Base-by-base conservation (phyloP, 2,329 filamentous ascomycete genomes). In the Pleomassaria siparia region DNA sequence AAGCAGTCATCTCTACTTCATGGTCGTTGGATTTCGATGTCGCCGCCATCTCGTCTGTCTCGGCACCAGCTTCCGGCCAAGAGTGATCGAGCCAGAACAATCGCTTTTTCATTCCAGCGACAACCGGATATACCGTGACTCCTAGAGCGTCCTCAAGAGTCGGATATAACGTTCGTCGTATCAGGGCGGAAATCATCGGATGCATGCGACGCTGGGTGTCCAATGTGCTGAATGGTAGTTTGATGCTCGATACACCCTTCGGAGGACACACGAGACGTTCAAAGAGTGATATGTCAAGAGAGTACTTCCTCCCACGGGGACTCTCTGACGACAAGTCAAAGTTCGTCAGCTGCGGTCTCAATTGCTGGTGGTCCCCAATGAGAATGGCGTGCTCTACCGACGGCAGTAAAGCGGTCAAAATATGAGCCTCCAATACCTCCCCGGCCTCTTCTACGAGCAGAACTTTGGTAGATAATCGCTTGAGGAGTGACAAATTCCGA, bases 401-500 rank as follows among this genome's bases (percentile, higher is more conserved):
- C 0, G 82, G 82, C 0, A 84, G 66, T 4, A 87, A 64, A 0
- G 83, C 75, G 0, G 80, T 80, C 3, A 87, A 60, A 0, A 79
- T 66, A 50, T 87, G 83, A 0, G 80, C 74, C 60, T 88, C 85
- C 13, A 86, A 70, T 0, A 87, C 80, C 50, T 88, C 84, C 0
- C 78, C 84, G 3, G 84, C 85, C 59, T 88, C 84, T 60, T 88
- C 84, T 21, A 80, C 83, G 1, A 87, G 54, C 16, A 87, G 60
- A 0, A 85, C 76, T 51, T 84, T 83, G 20, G 72, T 67, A 3
- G 67, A 56, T 2, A 84, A 42, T 7, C 72, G 71, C 4, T 73
- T 70, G 0, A 86, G 66, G 1, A 80, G 55, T 0, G 71, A 60
- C 0, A 80, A 53, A 24, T 16, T 71, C 69, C 47, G 80, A 77